Percentiles rank a stretch among this genome's conserved stretches.
These are phyloP conservation scores for Cymodocea nodosa DNA, from an alignment of 116 monocot species.

Conservation along the genomic window DNA sequence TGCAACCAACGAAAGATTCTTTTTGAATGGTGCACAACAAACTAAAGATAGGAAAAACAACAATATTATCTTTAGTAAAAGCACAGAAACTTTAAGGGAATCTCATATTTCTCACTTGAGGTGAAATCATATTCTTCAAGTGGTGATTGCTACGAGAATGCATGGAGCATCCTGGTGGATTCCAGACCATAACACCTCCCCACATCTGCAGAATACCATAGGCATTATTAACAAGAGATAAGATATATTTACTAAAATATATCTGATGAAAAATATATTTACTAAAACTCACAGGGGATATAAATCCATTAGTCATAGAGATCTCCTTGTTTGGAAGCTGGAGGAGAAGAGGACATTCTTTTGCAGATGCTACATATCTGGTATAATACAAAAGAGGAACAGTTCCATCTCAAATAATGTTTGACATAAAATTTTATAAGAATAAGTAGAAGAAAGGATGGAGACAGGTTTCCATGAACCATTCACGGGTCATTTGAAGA, in stretches of 20 bases:
- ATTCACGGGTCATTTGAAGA: too few species aligned
- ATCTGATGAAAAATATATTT: background rate
- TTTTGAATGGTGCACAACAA: too few species aligned
- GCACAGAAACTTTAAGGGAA: too few species aligned
- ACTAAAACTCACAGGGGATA: conserved; percentile 69
- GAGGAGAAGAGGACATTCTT: conserved; percentile 76
- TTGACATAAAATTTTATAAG: background rate
- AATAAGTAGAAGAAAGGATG: background rate
- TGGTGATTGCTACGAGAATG: conserved; percentile 14
- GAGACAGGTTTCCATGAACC: too few species aligned
- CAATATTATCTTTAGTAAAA: too few species aligned
- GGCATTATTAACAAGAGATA: background rate
- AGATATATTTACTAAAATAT: too few species aligned
- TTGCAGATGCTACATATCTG: conserved; percentile 80
- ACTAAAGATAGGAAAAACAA: too few species aligned
- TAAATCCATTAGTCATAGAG: conserved; percentile 78
- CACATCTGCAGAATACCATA: conserved; percentile 54
- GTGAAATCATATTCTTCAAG: conserved; percentile 27
- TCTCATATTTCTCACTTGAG: conserved; percentile 32
- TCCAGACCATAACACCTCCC: conserved; percentile 93
- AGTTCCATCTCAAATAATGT: conserved; percentile 2
- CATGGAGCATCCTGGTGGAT: conserved; percentile 53
- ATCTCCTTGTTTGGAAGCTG: conserved; percentile 54
- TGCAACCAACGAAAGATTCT: too few species aligned
- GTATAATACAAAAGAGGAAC: background rate